Evolutionary conservation across 805 yeast species (phyloP).

Genomic region (Schwanniomyces sp.): DNA sequence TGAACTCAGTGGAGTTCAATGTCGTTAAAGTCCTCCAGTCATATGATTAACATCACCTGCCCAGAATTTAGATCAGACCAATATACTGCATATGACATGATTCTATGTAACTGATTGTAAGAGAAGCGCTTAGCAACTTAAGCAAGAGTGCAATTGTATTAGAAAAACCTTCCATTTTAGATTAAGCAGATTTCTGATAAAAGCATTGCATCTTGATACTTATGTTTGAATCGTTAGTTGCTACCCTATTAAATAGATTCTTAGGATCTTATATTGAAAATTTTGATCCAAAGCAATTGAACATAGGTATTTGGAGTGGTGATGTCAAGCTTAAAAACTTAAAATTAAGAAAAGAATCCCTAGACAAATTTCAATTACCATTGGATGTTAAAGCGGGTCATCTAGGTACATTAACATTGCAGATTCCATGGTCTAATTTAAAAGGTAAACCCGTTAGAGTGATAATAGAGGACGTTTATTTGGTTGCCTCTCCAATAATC

Average conservation of each 20-base stretch:
- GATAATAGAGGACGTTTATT: constrained; percentile 78
- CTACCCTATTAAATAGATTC: constrained; percentile 59
- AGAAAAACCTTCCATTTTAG: too few species aligned
- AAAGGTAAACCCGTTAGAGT: constrained; percentile 91
- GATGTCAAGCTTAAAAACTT: constrained; percentile 85
- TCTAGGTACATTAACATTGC: constrained; percentile 83
- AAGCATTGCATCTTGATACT: too few species aligned
- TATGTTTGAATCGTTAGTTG: constrained; percentile 66
- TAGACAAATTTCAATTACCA: constrained; percentile 85
- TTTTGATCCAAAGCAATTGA: constrained; percentile 91
- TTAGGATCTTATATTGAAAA: constrained; percentile 83
- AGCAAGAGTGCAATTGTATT: too few species aligned
- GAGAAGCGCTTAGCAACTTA: too few species aligned
- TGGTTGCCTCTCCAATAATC: constrained; percentile 75
- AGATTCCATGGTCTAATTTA: constrained; percentile 95
- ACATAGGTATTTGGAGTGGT: constrained; percentile 97
- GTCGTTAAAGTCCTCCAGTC: background rate
- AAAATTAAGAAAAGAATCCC: constrained; percentile 79
- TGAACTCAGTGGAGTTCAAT: background rate
- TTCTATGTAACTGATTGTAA: too few species aligned
- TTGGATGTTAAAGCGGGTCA: constrained; percentile 87
- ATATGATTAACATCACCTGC: background rate
- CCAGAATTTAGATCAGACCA: too few species aligned
- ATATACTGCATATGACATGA: too few species aligned
- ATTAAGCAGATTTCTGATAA: too few species aligned